phyloP scores from a whole-genome alignment of 2,329 filamentous ascomycete species.

The Elsinoe perseae region DNA sequence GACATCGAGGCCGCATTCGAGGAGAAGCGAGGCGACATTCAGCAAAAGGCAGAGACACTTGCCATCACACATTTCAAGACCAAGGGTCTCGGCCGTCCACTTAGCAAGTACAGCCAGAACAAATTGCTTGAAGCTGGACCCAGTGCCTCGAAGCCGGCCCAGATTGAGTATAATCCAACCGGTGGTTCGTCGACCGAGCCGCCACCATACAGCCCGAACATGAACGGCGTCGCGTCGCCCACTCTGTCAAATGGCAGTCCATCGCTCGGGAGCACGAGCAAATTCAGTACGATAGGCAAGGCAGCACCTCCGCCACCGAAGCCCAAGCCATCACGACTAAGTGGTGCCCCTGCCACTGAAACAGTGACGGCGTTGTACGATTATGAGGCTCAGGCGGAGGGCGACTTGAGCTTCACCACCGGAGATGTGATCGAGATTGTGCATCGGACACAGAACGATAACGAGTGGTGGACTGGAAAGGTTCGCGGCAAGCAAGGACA shows the following conservation, averaged over 20 bases:
- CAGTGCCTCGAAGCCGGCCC: conserved; percentile 8
- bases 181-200: conserved; percentile 20
- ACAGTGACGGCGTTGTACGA: conserved; percentile 89
- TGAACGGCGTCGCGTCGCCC: conserved; percentile 18
- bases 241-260: conserved; percentile 17
- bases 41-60: conserved; percentile 75
- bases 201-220: conserved; percentile 33
- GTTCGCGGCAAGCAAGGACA: conserved; percentile 75
- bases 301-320: conserved; percentile 45
- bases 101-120: conserved; percentile 30
- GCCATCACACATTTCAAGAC: conserved; percentile 88
- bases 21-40: conserved; percentile 78
- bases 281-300: conserved; percentile 40
- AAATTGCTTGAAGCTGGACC: conserved; percentile 22
- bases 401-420: conserved; percentile 81
- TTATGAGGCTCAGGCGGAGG: conserved; percentile 90
- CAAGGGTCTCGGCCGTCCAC: conserved; percentile 42
- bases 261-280: conserved; percentile 29
- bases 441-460: conserved; percentile 73
- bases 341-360: conserved; percentile 57
- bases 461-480: conserved; percentile 95
- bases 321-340: conserved; percentile 63
- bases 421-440: conserved; percentile 89
- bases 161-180: conserved; percentile 13
- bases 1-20: conserved; percentile 89